Conservation (phyloP, 805 yeast genomes). For the Hemisphaericaspora nanyangensis region DNA sequence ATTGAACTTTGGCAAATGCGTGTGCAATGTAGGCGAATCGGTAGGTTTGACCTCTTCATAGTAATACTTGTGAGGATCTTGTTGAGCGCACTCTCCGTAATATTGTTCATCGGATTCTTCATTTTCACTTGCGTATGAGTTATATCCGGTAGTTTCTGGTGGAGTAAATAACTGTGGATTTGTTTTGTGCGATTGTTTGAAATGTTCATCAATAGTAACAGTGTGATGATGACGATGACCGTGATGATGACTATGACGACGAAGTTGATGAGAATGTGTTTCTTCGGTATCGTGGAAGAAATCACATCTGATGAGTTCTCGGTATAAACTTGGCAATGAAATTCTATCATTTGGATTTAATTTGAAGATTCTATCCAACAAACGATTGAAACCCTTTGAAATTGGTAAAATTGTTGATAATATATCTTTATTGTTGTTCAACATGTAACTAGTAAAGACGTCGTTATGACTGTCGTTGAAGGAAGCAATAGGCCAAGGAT, state of each 20-base stretch:
- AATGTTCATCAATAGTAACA: neutral
- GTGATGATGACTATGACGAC: neutral
- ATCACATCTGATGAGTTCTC: conserved; percentile 31
- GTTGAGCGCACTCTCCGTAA: conserved; percentile 2
- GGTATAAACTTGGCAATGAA: conserved; percentile 34
- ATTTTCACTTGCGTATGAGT: conserved; percentile 8
- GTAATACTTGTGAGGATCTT: neutral
- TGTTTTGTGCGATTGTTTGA: neutral
- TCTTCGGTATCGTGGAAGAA: conserved; percentile 23
- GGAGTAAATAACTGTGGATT: conserved; percentile 10
- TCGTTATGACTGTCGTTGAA: conserved; percentile 45
- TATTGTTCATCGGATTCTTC: conserved; percentile 7
- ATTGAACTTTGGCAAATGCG: conserved; percentile 5
- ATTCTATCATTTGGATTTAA: conserved; percentile 50
- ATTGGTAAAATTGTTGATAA: conserved; percentile 70
- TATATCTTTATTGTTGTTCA: conserved; percentile 49
- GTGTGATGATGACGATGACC: neutral
- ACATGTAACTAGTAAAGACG: conserved; percentile 61
- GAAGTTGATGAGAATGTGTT: conserved; percentile 2
- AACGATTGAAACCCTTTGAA: conserved; percentile 53
- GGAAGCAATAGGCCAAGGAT: conserved; percentile 87
- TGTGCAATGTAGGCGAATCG: conserved; percentile 1
- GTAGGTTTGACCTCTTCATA: conserved; percentile 4
- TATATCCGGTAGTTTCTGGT: conserved; percentile 10
- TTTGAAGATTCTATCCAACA: conserved; percentile 44